phyloP scores from a whole-genome alignment of 176 grass and related monocot genomes.

The sorghum (Sorghum bicolor) region DNA sequence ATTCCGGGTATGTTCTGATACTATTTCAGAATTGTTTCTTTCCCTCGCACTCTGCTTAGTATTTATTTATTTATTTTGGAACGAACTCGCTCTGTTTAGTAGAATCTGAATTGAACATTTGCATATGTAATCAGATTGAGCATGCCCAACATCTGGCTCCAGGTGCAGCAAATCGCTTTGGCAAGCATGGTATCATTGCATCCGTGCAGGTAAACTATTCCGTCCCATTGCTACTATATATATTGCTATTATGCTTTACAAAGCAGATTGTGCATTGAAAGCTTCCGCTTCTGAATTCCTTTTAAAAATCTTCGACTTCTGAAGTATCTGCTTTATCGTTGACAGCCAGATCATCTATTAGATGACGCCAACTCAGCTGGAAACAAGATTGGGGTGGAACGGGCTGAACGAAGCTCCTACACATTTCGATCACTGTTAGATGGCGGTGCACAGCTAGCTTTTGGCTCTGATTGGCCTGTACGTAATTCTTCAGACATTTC shows the following conservation, averaged over 20 bases:
- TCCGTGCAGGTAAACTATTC: slow-evolving; percentile 70
- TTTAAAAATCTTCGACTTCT: background rate
- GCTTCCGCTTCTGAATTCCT: background rate
- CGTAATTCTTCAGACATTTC: background rate
- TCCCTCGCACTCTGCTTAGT: background rate
- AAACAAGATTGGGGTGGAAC: slow-evolving; percentile 59
- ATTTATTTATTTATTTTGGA: background rate
- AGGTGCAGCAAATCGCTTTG: slow-evolving; percentile 58
- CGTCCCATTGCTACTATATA: background rate
- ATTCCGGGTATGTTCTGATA: slow-evolving; percentile 59
- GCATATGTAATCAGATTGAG: slow-evolving; percentile 63
- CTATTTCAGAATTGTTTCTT: background rate
- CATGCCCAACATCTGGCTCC: slow-evolving; percentile 86
- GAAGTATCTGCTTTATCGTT: slow-evolving; percentile 12
- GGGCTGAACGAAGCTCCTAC: slow-evolving; percentile 65
- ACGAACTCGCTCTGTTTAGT: background rate
- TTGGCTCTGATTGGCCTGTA: slow-evolving; percentile 98
- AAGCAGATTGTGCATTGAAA: background rate
- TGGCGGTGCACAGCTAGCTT: slow-evolving; percentile 61
- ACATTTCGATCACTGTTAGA: slow-evolving; percentile 50
- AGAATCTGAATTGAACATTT: slow-evolving; percentile 30
- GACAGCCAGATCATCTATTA: slow-evolving; percentile 81
- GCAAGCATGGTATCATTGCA: slow-evolving; percentile 66
- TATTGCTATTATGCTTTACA: background rate
- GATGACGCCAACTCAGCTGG: slow-evolving; percentile 58